Base-by-base conservation (phyloP, 2,329 filamentous ascomycete genomes). In the Calonectria ilicicola region DNA sequence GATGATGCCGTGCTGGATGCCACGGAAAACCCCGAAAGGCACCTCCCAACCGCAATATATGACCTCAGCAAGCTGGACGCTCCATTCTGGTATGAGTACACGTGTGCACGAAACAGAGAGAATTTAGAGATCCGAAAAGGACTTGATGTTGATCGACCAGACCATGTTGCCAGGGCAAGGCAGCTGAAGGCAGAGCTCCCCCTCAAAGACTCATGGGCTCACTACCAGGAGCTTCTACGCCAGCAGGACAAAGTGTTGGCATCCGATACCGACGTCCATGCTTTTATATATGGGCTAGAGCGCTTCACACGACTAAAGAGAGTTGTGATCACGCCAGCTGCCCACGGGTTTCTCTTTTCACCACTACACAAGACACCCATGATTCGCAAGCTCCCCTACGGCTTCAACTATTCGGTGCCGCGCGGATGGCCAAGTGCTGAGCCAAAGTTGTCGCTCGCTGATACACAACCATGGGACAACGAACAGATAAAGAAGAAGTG, bases 291-390 rank as follows among this genome's bases (percentile, higher is more conserved):
- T 63, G 81, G 79, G 2, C 29, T 86, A 1, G 62, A 70, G 12
- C 80, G 75, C 4, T 86, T 87, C 53, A 81, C 83, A 0, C 76
- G 75, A 2, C 72, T 87, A 2, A 79, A 69, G 40, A 81, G 80
- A 51, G 75, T 88, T 10, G 85, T 79, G 0, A 69, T 87, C 15
- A 86, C 86, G 4, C 82, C 82, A 8, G 83, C 84, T 2, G 77
- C 84, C 0, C 85, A 87, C 72, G 84, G 84, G 0, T 75, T 78
- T 51, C 69, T 82, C 0, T 81, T 82, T n/a, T 62, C 69, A 0
- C 86, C 85, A 0, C 69, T 81, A 0, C 87, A 87, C 63, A 72
- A 84, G 23, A 87, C 86, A 0, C 86, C 86, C 2, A 85, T 84
- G 78, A 84, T 86, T 38, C 84, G 85, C 12, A 79, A 81, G 7